Base-by-base conservation (phyloP, 2,329 filamentous ascomycete genomes). In the Penicillium sp. region DNA sequence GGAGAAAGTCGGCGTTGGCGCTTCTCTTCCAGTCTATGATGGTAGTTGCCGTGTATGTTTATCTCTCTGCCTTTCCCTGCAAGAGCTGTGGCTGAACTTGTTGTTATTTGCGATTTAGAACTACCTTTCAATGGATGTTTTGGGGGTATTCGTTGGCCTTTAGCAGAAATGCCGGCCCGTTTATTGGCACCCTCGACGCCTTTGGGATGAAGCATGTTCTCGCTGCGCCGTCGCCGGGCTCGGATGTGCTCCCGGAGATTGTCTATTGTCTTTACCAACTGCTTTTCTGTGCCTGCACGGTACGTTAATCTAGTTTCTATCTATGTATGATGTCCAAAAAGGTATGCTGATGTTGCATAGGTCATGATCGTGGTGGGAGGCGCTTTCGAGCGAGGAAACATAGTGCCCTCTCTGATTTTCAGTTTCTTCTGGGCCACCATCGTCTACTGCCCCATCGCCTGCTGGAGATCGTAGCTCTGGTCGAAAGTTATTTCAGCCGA, bases 391-490 rank as follows among this genome's bases (percentile, higher is more conserved):
- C 76, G 82, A 65, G 84, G 84, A n/a, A 79, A 83, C 23, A 85
- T 87, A 65, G 57, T 87, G 20, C 83, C 81, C 43, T 85, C 83
- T 8, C 78, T 89, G 65, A 74, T 89, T 24, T 89, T 89, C 74
- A 85, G 86, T 65, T 88, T 90, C 72, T 78, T 86, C 69, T 89
- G 86, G 86, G 77, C 83, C 16, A 89, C 86, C 42, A 78, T 89
- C 60, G 85, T 89, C 60, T 89, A 90, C 73, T 85, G 87, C 65
- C 86, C 86, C 20, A 82, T 90, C 59, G 87, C 88, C 47, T 89
- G 88, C 73, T 90, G 87, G 82, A 90, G 88, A 47, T 91, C n/a
- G n/a, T n/a, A n/a, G n/a, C n/a, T n/a, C n/a, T n/a, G n/a, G n/a
- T n/a, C n/a, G n/a, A n/a, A n/a, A n/a, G n/a, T n/a, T n/a, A n/a